Evolutionary conservation across 2,329 filamentous ascomycete species (phyloP), one percentile per base, ranked within the genome.

Genomic region (Fusarium begoniae): DNA sequence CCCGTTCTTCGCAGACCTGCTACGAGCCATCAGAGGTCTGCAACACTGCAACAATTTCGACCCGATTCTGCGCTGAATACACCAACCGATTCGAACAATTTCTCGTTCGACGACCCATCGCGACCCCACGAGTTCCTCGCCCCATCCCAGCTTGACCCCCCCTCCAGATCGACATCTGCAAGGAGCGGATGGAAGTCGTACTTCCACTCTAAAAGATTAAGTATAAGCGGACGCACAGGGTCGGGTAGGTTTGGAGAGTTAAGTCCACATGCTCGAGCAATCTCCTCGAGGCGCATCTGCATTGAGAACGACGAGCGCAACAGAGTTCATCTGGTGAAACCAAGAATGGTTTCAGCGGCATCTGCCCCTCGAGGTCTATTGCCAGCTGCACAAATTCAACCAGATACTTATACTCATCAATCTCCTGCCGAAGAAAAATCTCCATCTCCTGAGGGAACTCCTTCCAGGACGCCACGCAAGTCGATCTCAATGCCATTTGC

Each of bases 11-110:
- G 92, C 66, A 87, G 93, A 76, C 93, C 93, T 59, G 92, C 92
- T 51, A 95, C 93, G 24, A 95, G 93, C 80, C 93, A 95, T 79
- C 92, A 95, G 80, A 88, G 93, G 76, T 93, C 92, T 51, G 90
- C 90, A 40, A 94, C 92, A 3, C 83, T 94, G 35, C 90, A 93
- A 75, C 88, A 90, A 69, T 80, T 84, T 35, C 81, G 83, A 60
- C 78, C 80, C 22, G 77, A 81, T 63, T 74, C 78, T 30, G 77
- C 80, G 32, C 57, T 79, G 26, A 63, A 77, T 35, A 75, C 74
- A 57, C 73, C 75, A 26, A 70, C 66, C n/a, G 70, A 74, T 38
- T 69, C 79, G 30, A 73, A 75, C n/a, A 81, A 79, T 38, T 79
- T 80, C 60, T 82, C 81, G 18, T 81, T 83, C 56, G 81, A 84